Evolutionary conservation across 352 stramenopile species (phyloP).

Genomic region (Phytophthora pini): DNA sequence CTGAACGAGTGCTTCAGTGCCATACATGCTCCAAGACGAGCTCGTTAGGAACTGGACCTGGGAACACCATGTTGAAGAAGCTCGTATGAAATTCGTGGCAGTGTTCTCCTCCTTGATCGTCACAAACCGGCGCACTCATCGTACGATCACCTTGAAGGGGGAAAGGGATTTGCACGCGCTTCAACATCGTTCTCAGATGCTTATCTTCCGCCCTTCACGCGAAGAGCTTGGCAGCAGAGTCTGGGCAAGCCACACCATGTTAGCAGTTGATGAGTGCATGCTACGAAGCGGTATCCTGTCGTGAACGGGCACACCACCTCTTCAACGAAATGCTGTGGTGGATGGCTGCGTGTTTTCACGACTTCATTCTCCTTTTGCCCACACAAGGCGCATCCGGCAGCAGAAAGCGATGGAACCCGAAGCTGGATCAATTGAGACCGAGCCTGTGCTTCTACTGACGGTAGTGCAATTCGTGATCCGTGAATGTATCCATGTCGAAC

Average conservation of each 20-base stretch:
- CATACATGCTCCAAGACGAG: too few species aligned
- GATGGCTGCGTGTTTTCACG: background rate
- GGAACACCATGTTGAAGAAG: background rate
- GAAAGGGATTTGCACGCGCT: slow-evolving; percentile 16
- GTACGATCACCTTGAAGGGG: slow-evolving; percentile 5
- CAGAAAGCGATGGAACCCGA: background rate
- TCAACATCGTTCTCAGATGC: slow-evolving; percentile 8
- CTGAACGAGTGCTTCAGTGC: too few species aligned
- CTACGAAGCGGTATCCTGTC: background rate
- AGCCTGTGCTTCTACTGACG: slow-evolving; percentile 6
- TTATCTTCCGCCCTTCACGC: slow-evolving; percentile 8
- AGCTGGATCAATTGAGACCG: background rate
- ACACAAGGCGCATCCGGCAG: background rate
- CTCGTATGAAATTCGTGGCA: background rate
- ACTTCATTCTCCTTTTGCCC: slow-evolving; percentile 7
- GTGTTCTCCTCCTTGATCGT: background rate
- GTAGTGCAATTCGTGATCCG: slow-evolving; percentile 20
- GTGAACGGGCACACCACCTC: too few species aligned
- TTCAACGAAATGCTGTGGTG: too few species aligned
- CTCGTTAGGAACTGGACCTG: too few species aligned
- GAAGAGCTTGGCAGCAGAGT: background rate
- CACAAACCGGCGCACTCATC: slow-evolving; percentile 10
- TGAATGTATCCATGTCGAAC: slow-evolving; percentile 15
- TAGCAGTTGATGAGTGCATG: slow-evolving; percentile 12
- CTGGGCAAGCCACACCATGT: slow-evolving; percentile 2